A percentile compares a stretch with the other conserved stretches of the same genome.
Evolutionary conservation across 2,329 filamentous ascomycete genomes (phyloP).

Genomic region (Neonectria coccinea): DNA sequence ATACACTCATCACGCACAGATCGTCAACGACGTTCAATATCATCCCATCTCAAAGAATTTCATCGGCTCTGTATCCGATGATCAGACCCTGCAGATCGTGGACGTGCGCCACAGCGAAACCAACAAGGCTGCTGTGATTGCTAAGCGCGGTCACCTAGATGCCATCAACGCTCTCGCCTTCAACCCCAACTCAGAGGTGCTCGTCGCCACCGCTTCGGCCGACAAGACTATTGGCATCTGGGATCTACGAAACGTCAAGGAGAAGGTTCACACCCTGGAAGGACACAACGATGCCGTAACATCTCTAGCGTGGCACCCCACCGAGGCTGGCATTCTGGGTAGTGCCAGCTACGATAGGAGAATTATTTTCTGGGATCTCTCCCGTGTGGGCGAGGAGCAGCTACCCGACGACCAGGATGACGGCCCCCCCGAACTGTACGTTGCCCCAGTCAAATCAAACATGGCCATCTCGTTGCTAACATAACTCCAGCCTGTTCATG

Average conservation of each 20-base stretch:
- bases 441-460: conserved; percentile 37
- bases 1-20: conserved; percentile 88
- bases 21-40: conserved; percentile 97
- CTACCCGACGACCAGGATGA: conserved; percentile 95
- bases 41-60: conserved; percentile 87
- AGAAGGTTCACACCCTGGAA: conserved; percentile 89
- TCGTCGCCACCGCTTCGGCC: conserved; percentile 91
- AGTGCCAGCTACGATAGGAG: conserved; percentile 93
- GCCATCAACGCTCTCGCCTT: conserved; percentile 97
- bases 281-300: conserved; percentile 92
- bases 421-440: conserved; percentile 92
- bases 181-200: conserved; percentile 89
- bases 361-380: conserved; percentile 97
- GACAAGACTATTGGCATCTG: conserved; percentile 96
- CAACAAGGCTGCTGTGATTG: conserved; percentile 75
- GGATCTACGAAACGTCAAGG: conserved; percentile 91
- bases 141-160: conserved; percentile 82
- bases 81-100: conserved; percentile 91
- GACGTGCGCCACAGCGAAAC: conserved; percentile 80
- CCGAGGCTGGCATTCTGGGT: conserved; percentile 87
- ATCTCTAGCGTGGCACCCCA: conserved; percentile 93
- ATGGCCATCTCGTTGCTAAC: conserved; percentile 38
- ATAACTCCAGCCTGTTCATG: conserved; percentile 82
- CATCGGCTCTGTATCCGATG: conserved; percentile 94
- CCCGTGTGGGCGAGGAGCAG: conserved; percentile 92